Conservation (phyloP, 345 rosid genomes). For the Atalantia buxifolia region DNA sequence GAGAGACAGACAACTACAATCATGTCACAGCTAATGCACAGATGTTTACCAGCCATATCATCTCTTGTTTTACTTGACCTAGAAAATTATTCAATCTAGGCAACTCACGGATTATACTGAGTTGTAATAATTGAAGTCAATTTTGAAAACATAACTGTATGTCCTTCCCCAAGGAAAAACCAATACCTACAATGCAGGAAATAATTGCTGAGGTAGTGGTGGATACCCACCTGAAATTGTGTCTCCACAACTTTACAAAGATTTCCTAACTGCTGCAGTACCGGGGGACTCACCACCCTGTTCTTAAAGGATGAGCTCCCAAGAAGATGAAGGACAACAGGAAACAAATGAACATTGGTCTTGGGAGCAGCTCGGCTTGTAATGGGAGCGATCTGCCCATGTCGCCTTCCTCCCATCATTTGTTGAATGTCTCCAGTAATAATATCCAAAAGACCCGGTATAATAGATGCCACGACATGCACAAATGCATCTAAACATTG, state of each 20-base stretch:
- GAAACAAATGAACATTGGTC: slow-evolving; percentile 66
- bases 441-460: slow-evolving; percentile 69
- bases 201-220: slow-evolving; percentile 8
- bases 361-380: slow-evolving; percentile 60
- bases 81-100: neutral
- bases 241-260: slow-evolving; percentile 72
- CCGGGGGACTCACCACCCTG: slow-evolving; percentile 63
- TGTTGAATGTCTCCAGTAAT: slow-evolving; percentile 81
- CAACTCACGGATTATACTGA: neutral
- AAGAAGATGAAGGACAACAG: slow-evolving; percentile 88
- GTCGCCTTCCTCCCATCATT: slow-evolving; percentile 82
- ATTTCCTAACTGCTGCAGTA: slow-evolving; percentile 79
- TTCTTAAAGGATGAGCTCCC: slow-evolving; percentile 75
- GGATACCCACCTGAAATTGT: slow-evolving; percentile 72
- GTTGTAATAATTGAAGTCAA: neutral
- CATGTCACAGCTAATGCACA: neutral
- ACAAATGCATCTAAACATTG: slow-evolving; percentile 74
- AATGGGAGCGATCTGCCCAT: slow-evolving; percentile 62
- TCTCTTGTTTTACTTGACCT: slow-evolving; percentile 1
- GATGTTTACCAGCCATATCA: neutral
- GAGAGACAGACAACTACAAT: neutral
- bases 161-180: neutral
- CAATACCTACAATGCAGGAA: slow-evolving; percentile 1
- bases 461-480: slow-evolving; percentile 56
- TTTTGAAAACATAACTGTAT: neutral